Conservation (phyloP, 129 eudicot species). For the Cynara cardunculus region DNA sequence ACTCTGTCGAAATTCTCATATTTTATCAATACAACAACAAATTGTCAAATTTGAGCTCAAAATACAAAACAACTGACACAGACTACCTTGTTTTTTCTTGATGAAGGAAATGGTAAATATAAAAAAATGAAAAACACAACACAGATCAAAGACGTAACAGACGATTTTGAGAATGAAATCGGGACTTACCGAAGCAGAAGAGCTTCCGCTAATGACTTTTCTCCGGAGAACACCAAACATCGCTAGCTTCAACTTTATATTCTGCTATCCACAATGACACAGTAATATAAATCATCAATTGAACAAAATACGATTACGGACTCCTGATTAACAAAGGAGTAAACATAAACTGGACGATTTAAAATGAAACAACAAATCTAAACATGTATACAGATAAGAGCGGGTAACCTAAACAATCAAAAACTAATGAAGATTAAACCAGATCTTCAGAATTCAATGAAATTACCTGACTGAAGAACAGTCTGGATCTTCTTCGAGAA, state of each 20-base stretch:
- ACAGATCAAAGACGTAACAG: background rate
- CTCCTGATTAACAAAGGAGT: background rate
- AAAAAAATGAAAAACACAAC: background rate
- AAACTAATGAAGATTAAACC: background rate
- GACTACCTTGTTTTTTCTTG: background rate
- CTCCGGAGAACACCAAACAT: constrained; percentile 61
- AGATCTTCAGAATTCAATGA: constrained; percentile 10
- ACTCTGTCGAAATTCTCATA: background rate
- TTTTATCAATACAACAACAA: background rate
- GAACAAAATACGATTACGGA: background rate
- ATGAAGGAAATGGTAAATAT: background rate
- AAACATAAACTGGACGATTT: background rate
- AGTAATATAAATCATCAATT: background rate
- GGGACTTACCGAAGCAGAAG: constrained; percentile 44
- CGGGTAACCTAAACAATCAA: background rate
- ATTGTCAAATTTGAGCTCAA: background rate
- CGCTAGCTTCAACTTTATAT: constrained; percentile 24
- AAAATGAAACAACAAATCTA: background rate
- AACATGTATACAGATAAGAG: background rate
- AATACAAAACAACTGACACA: background rate
- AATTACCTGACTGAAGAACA: constrained; percentile 22
- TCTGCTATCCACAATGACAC: constrained; percentile 8
- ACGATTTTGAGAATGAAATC: background rate
- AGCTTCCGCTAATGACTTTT: constrained; percentile 44
- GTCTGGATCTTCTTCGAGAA: constrained; percentile 15